Conservation (phyloP, 306 rosid genomes). For the Pueraria montana region DNA sequence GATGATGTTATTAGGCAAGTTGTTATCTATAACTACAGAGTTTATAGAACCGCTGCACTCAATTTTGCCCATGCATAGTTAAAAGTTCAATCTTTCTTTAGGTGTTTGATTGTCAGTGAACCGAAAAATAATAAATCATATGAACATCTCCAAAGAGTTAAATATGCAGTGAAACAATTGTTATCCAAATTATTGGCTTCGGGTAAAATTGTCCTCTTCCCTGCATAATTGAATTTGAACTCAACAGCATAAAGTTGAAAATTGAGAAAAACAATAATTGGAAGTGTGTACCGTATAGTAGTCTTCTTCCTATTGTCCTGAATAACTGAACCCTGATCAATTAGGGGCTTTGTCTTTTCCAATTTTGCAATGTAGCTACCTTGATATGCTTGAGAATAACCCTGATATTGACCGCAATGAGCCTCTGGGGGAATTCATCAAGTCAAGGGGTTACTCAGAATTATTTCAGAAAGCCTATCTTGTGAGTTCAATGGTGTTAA, state of each 20-base stretch:
- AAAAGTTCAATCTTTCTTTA: background rate
- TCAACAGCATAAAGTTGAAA: background rate
- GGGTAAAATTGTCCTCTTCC: background rate
- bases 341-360: slow-evolving; percentile 3
- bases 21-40: background rate
- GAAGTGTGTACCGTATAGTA: background rate
- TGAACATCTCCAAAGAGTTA: background rate
- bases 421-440: slow-evolving; percentile 73
- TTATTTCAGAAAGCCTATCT: slow-evolving; percentile 86
- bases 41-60: slow-evolving; percentile 4
- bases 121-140: background rate
- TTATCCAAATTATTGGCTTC: background rate
- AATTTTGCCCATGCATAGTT: slow-evolving; percentile 19
- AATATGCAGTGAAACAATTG: background rate
- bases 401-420: slow-evolving; percentile 80
- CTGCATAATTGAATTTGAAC: slow-evolving; percentile 16
- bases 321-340: slow-evolving; percentile 15
- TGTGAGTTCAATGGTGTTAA: slow-evolving; percentile 55
- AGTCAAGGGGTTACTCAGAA: slow-evolving; percentile 80
- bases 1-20: slow-evolving; percentile 74
- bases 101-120: background rate
- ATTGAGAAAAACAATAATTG: background rate
- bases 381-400: slow-evolving; percentile 76
- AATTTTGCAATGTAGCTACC: slow-evolving; percentile 62
- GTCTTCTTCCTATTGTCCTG: background rate